These are phyloP conservation scores for Primulina tabacum DNA, from an alignment of 257 asterid species.

Conservation along the genomic window DNA sequence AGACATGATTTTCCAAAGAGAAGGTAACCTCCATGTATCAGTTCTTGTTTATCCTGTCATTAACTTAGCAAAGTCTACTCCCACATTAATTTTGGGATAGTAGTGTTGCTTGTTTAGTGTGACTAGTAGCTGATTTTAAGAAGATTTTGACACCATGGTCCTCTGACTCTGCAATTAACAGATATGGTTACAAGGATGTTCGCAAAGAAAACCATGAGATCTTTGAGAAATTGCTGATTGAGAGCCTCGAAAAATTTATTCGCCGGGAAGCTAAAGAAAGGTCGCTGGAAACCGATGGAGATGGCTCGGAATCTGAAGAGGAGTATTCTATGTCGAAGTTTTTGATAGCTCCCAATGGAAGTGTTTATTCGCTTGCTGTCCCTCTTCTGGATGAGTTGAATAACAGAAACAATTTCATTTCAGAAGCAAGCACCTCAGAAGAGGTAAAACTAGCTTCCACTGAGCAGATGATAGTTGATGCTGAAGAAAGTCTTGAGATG, in stretches of 20 bases:
- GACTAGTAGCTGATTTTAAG: background rate
- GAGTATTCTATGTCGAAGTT: slow-evolving; percentile 60
- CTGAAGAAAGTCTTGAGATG: slow-evolving; percentile 73
- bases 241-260: slow-evolving; percentile 89
- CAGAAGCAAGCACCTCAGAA: slow-evolving; percentile 50
- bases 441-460: slow-evolving; percentile 42
- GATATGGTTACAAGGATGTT: slow-evolving; percentile 97
- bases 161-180: slow-evolving; percentile 32
- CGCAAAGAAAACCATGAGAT: slow-evolving; percentile 90
- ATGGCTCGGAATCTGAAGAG: slow-evolving; percentile 58
- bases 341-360: slow-evolving; percentile 86
- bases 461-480: slow-evolving; percentile 42
- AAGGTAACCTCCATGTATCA: no score
- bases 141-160: slow-evolving; percentile 2
- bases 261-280: slow-evolving; percentile 95
- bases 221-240: slow-evolving; percentile 89
- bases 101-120: background rate
- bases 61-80: no score
- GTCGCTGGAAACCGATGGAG: slow-evolving; percentile 85
- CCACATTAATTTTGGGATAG: no score
- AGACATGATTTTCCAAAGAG: no score
- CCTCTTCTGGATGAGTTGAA: slow-evolving; percentile 79
- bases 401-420: slow-evolving; percentile 31
- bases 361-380: slow-evolving; percentile 72
- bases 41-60: no score